phyloP scores from a whole-genome alignment of 352 stramenopile species.

The Thalassiosira livingstoniorum region DNA sequence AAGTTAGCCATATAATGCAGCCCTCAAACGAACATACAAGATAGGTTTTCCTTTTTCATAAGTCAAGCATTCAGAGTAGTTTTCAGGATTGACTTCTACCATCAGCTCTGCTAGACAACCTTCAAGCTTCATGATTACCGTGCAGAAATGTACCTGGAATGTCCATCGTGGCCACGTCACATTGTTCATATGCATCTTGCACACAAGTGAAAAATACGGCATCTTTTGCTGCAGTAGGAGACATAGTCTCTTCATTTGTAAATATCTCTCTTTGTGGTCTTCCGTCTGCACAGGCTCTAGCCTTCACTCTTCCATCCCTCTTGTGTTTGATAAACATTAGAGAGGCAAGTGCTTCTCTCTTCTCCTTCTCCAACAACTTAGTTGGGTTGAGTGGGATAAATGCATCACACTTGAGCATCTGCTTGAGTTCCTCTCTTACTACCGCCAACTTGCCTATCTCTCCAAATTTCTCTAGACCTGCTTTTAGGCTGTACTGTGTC shows the following conservation, averaged over 20 bases:
- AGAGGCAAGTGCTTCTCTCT: background rate
- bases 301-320: background rate
- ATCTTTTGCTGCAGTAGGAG: background rate
- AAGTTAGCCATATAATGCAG: background rate
- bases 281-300: background rate
- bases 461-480: background rate
- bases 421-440: background rate
- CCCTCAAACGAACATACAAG: background rate
- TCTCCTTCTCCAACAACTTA: background rate
- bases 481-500: background rate
- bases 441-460: background rate
- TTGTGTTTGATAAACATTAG: background rate
- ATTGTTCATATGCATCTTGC: background rate
- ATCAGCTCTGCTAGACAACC: conserved; percentile 3
- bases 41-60: background rate
- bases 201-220: too few relatives aligned
- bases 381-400: background rate
- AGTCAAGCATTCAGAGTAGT: background rate
- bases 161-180: background rate
- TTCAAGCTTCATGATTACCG: background rate
- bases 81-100: background rate
- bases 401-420: conserved; percentile 1
- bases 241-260: background rate
- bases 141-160: background rate
- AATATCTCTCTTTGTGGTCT: background rate